Evolutionary conservation across 1,284 basidiomycete species (phyloP).

Genomic region (Agroathelia rolfsii): DNA sequence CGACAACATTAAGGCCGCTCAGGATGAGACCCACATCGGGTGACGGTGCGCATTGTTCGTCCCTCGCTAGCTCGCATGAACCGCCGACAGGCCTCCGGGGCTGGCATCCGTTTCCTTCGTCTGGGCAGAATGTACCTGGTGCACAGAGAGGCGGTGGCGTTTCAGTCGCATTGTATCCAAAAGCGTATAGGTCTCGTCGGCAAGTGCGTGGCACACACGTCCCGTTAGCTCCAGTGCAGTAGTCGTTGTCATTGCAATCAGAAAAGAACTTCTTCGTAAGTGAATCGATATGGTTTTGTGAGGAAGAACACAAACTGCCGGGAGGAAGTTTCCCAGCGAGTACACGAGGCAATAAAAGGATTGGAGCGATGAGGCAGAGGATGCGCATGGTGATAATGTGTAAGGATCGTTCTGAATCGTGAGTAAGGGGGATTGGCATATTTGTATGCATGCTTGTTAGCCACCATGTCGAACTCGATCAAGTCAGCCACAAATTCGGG

Average conservation of each 20-base stretch:
- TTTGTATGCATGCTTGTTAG: too few species aligned
- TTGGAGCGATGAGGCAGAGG: too few species aligned
- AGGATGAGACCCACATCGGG: slow-evolving; percentile 30
- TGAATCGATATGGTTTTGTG: slow-evolving; percentile 49
- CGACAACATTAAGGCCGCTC: slow-evolving; percentile 38
- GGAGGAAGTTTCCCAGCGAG: too few species aligned
- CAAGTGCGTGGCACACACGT: slow-evolving; percentile 42
- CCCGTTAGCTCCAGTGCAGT: slow-evolving; percentile 40
- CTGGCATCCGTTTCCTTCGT: slow-evolving; percentile 57
- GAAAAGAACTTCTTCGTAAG: slow-evolving; percentile 50
- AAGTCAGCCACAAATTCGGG: too few species aligned
- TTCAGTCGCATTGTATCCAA: slow-evolving; percentile 35
- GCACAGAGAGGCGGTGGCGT: slow-evolving; percentile 49
- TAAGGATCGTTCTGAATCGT: too few species aligned
- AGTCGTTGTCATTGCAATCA: slow-evolving; percentile 54
- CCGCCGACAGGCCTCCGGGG: slow-evolving; percentile 34
- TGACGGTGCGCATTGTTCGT: slow-evolving; percentile 56
- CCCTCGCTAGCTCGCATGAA: slow-evolving; percentile 58
- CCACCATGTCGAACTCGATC: too few species aligned
- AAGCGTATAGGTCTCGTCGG: slow-evolving; percentile 56
- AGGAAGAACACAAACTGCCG: too few species aligned
- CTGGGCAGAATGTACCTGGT: slow-evolving; percentile 54
- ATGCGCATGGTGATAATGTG: too few species aligned
- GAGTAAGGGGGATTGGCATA: too few species aligned
- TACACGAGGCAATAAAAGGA: too few species aligned